Percentiles rank a stretch among this genome's conserved stretches.
Evolutionary conservation across 306 rosid genomes (phyloP).

Genomic region (Arachis hypogaea): DNA sequence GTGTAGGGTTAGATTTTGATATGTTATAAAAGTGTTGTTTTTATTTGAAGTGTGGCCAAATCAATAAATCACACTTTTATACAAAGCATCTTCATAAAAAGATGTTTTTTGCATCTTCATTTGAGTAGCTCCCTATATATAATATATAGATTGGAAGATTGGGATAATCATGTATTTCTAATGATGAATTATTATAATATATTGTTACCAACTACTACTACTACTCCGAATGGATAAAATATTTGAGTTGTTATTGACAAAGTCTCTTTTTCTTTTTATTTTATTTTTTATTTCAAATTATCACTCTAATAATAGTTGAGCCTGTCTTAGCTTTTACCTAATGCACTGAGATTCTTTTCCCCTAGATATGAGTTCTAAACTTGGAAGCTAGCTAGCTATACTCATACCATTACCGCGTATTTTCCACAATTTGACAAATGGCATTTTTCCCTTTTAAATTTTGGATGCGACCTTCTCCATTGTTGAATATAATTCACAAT

Average conservation of each 20-base stretch:
- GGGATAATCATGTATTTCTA: background rate
- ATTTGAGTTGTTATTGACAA: conserved; percentile 43
- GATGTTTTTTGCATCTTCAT: too few relatives aligned
- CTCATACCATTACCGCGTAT: too few relatives aligned
- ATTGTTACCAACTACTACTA: conserved; percentile 36
- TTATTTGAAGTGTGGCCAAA: too few relatives aligned
- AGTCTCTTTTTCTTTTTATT: conserved; percentile 13
- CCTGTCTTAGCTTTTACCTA: conserved; percentile 46
- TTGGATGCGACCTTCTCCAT: too few relatives aligned
- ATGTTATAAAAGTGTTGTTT: too few relatives aligned
- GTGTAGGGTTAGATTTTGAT: too few relatives aligned
- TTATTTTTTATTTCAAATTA: too few relatives aligned
- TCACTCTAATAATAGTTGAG: background rate
- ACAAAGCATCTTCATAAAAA: too few relatives aligned
- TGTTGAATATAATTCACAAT: background rate
- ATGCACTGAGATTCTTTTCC: conserved; percentile 39
- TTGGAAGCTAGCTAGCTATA: background rate
- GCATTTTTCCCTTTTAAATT: background rate
- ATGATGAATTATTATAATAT: background rate
- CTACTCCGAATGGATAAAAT: conserved; percentile 25
- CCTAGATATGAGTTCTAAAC: conserved; percentile 23
- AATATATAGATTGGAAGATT: conserved; percentile 22
- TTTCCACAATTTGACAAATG: conserved; percentile 28
- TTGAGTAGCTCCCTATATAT: too few relatives aligned
- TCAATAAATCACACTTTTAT: too few relatives aligned